Percentiles rank a stretch among this genome's conserved stretches.
Evolutionary conservation across 1,284 basidiomycete species (phyloP).

Genomic region (Tremellales sp.): DNA sequence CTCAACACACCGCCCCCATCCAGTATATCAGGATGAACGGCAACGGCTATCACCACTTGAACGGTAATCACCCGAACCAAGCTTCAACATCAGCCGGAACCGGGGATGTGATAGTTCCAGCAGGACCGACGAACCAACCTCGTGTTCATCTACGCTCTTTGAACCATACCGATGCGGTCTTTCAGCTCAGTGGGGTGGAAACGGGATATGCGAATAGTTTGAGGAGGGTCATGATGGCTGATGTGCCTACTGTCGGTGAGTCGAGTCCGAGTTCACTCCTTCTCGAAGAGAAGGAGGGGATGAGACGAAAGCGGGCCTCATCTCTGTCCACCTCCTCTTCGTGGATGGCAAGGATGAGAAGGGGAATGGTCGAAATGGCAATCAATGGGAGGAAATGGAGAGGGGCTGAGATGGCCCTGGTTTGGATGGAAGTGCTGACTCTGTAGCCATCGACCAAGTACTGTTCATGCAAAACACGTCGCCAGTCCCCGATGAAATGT

Average conservation of each 20-base stretch:
- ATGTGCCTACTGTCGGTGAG: constrained; percentile 87
- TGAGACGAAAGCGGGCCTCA: no score
- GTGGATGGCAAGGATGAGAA: no score
- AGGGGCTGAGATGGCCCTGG: no score
- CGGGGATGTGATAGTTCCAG: constrained; percentile 15
- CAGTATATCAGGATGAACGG: no score
- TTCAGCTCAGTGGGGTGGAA: constrained; percentile 88
- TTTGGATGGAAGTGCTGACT: background rate
- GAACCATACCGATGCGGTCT: constrained; percentile 74
- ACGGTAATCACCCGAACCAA: background rate
- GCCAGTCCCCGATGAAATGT: constrained; percentile 94
- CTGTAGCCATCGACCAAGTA: constrained; percentile 85
- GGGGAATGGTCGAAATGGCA: no score
- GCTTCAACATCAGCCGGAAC: background rate
- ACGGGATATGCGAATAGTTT: constrained; percentile 88
- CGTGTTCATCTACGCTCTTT: constrained; percentile 47
- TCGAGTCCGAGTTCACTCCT: no score
- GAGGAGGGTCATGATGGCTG: constrained; percentile 87
- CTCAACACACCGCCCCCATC: background rate
- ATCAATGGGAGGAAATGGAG: no score
- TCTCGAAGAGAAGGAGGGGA: no score
- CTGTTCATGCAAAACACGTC: constrained; percentile 89
- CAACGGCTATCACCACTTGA: background rate
- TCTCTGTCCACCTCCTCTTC: no score
- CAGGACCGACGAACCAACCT: constrained; percentile 41